phyloP scores from a whole-genome alignment of 768 basidiomycete genomes.

The Russula virescens region DNA sequence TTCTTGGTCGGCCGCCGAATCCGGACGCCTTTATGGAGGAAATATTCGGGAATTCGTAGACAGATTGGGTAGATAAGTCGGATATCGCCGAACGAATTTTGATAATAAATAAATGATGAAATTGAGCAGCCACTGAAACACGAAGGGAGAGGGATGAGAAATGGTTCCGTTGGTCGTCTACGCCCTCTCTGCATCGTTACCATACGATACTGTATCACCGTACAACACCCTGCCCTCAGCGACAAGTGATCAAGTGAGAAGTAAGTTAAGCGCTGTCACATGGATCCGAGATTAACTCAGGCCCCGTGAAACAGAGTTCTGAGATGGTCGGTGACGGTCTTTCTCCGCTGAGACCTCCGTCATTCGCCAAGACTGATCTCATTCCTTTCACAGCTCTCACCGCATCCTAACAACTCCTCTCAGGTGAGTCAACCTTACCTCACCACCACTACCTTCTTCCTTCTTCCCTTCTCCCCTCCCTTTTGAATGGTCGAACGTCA shows the following conservation, averaged over 20 bases:
- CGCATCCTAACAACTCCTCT: neutral
- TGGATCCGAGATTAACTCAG: neutral
- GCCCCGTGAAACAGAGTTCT: neutral
- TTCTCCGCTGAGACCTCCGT: neutral
- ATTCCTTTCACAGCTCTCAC: constrained; percentile 7
- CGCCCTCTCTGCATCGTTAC: too few species aligned
- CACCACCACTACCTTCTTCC: neutral
- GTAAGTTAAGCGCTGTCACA: neutral
- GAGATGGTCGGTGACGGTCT: constrained; percentile 2
- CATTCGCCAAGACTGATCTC: constrained; percentile 1
- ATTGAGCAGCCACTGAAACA: neutral
- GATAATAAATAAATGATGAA: neutral
- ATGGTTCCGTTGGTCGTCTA: neutral
- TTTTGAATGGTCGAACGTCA: constrained; percentile 26
- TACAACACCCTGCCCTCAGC: neutral
- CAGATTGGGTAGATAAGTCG: neutral
- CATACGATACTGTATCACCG: too few species aligned
- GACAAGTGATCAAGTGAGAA: neutral
- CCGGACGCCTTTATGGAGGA: constrained; percentile 23
- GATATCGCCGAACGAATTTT: neutral
- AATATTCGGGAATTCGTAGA: constrained; percentile 16
- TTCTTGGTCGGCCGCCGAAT: constrained; percentile 23
- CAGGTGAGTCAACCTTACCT: constrained; percentile 17
- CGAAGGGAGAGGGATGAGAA: too few species aligned
- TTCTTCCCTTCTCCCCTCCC: neutral